These are phyloP conservation scores for Pyracantha coccinea DNA, from an alignment of 331 rosid species.

Conservation along the genomic window DNA sequence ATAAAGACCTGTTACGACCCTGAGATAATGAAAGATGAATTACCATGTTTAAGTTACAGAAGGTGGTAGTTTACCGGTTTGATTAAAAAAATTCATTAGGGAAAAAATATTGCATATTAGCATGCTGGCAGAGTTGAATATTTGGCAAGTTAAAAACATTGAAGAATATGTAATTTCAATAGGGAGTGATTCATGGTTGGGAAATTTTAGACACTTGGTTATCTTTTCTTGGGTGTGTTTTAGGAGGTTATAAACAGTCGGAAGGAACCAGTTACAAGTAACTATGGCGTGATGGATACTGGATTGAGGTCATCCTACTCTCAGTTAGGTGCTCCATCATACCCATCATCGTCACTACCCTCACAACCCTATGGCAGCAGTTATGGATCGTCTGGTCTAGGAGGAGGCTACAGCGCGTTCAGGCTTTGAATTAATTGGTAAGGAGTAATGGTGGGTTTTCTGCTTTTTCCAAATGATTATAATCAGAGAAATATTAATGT, in stretches of 20 bases:
- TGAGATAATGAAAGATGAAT: background rate
- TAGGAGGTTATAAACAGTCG: conserved; percentile 66
- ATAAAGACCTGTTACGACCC: background rate
- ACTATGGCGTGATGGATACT: conserved; percentile 52
- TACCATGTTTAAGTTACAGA: background rate
- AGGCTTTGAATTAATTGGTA: conserved; percentile 43
- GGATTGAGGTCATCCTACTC: conserved; percentile 62
- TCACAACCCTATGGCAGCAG: conserved; percentile 39
- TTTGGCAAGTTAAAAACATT: background rate
- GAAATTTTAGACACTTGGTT: background rate
- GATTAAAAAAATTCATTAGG: too few relatives aligned
- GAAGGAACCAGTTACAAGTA: conserved; percentile 52
- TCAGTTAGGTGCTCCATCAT: conserved; percentile 52
- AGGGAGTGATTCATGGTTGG: background rate
- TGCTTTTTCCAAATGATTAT: conserved; percentile 19
- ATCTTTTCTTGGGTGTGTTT: background rate
- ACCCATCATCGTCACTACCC: conserved; percentile 59
- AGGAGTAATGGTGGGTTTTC: conserved; percentile 12
- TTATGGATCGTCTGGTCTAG: conserved; percentile 68
- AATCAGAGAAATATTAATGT: conserved; percentile 14
- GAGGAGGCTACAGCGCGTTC: conserved; percentile 78
- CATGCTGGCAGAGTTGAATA: background rate
- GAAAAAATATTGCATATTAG: background rate
- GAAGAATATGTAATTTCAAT: background rate
- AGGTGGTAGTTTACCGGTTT: too few relatives aligned